Percentiles rank a stretch among this genome's conserved stretches.
These are phyloP conservation scores for Fonsecaea erecta DNA, from an alignment of 2,329 filamentous ascomycete genomes.

Conservation along the genomic window DNA sequence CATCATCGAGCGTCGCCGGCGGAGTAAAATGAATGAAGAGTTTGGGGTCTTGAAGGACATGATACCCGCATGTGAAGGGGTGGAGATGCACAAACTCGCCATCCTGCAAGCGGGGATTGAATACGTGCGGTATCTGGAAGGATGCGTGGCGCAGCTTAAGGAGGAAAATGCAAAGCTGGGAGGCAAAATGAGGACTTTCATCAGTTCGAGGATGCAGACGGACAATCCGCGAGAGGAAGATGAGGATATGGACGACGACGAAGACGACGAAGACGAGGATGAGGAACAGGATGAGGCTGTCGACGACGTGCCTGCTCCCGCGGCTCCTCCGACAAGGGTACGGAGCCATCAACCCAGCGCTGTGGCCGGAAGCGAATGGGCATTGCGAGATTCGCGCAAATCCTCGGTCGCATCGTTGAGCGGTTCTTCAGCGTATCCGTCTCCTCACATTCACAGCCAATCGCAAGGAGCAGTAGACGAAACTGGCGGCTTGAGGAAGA, in stretches of 20 bases:
- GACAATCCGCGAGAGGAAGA: constrained; percentile 19
- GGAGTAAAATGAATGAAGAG: constrained; percentile 99
- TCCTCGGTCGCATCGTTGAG: constrained; percentile 24
- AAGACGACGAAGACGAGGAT: constrained; percentile 17
- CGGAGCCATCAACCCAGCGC: constrained; percentile 12
- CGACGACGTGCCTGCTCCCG: constrained; percentile 15
- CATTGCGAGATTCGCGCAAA: constrained; percentile 27
- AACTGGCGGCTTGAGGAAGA: constrained; percentile 15
- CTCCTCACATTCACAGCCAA: constrained; percentile 25
- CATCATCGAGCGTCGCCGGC: constrained; percentile 83
- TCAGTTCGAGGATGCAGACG: background rate
- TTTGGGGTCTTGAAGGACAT: constrained; percentile 91
- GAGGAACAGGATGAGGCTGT: constrained; percentile 16
- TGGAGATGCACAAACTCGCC: constrained; percentile 96
- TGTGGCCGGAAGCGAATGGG: constrained; percentile 24
- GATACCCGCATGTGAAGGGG: constrained; percentile 91
- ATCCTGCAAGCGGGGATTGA: constrained; percentile 97
- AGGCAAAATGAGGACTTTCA: background rate
- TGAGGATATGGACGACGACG: constrained; percentile 23
- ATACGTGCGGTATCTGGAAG: constrained; percentile 90
- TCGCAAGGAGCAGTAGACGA: constrained; percentile 25
- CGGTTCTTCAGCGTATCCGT: constrained; percentile 31
- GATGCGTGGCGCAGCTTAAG: constrained; percentile 82
- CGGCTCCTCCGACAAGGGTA: constrained; percentile 8
- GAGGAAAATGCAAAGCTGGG: constrained; percentile 28